Conservation (phyloP, 768 basidiomycete species). For the Lactarius evosmus region DNA sequence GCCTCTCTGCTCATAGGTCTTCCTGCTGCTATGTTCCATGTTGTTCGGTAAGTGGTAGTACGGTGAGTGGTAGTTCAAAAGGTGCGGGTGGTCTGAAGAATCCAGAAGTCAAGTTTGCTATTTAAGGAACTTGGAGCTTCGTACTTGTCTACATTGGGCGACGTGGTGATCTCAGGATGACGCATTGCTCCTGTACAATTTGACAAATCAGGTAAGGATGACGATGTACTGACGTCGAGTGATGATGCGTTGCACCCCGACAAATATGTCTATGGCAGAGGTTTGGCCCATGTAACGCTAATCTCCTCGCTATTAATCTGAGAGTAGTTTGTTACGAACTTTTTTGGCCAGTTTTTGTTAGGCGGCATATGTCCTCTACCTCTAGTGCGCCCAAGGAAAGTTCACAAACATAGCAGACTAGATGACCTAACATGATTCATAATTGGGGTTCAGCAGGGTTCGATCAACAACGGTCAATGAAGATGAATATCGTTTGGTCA, state of each 20-base stretch:
- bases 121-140: background rate
- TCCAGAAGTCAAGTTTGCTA: background rate
- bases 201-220: background rate
- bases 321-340: background rate
- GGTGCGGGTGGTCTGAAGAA: background rate
- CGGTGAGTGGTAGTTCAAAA: background rate
- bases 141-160: background rate
- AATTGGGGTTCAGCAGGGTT: too few relatives aligned
- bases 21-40: slow-evolving; percentile 7
- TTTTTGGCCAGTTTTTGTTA: background rate
- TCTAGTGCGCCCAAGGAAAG: background rate
- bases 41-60: background rate
- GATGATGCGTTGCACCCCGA: too few relatives aligned
- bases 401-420: too few relatives aligned
- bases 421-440: too few relatives aligned
- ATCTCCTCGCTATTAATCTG: too few relatives aligned
- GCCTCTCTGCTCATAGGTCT: slow-evolving; percentile 5
- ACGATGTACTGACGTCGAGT: slow-evolving; percentile 14
- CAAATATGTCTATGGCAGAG: too few relatives aligned
- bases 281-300: too few relatives aligned
- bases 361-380: too few relatives aligned
- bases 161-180: background rate
- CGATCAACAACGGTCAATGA: too few relatives aligned
- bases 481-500: too few relatives aligned
- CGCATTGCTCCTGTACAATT: background rate